These are phyloP conservation scores for Neotropicomus parvogracilis DNA, from an alignment of 1,284 basidiomycete genomes.

Conservation along the genomic window DNA sequence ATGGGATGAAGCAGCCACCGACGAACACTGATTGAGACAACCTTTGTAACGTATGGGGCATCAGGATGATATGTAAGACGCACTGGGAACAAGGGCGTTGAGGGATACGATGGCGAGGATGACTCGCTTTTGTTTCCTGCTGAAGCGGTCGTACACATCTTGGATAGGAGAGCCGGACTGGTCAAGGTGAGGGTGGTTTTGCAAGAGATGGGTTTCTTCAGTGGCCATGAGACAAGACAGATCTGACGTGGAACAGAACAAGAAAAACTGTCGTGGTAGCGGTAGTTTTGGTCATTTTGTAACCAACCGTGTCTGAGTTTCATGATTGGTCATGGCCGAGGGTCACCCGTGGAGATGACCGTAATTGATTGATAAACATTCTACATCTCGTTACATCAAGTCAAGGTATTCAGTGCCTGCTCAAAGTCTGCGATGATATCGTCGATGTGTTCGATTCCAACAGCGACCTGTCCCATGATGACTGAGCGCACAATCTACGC, in stretches of 20 bases:
- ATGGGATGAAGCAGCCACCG: conserved; percentile 44
- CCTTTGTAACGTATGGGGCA: not conserved
- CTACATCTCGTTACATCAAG: too few relatives aligned
- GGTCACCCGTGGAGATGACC: too few relatives aligned
- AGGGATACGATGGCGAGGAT: conserved; percentile 43
- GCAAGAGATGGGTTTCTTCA: conserved; percentile 23
- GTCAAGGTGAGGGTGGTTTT: conserved; percentile 1
- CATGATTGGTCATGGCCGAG: too few relatives aligned
- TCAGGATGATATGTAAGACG: conserved; percentile 2
- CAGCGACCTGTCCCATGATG: conserved; percentile 46
- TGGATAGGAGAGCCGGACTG: conserved; percentile 1
- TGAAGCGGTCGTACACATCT: conserved; percentile 43
- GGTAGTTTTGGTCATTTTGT: not conserved
- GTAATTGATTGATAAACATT: too few relatives aligned
- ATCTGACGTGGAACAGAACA: too few relatives aligned
- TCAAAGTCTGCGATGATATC: conserved; percentile 88
- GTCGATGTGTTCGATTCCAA: conserved; percentile 83
- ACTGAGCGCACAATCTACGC: too few relatives aligned
- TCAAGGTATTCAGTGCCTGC: conserved; percentile 25
- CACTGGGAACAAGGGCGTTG: conserved; percentile 26
- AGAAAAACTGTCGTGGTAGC: too few relatives aligned
- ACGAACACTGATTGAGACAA: conserved; percentile 38
- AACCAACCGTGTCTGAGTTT: too few relatives aligned
- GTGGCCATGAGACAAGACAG: conserved; percentile 22
- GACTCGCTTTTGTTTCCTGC: conserved; percentile 31